A percentile compares a stretch with the other conserved stretches of the same genome.
phyloP scores from a whole-genome alignment of 2,329 filamentous ascomycete species.

The Pseudogymnoascus sp. region DNA sequence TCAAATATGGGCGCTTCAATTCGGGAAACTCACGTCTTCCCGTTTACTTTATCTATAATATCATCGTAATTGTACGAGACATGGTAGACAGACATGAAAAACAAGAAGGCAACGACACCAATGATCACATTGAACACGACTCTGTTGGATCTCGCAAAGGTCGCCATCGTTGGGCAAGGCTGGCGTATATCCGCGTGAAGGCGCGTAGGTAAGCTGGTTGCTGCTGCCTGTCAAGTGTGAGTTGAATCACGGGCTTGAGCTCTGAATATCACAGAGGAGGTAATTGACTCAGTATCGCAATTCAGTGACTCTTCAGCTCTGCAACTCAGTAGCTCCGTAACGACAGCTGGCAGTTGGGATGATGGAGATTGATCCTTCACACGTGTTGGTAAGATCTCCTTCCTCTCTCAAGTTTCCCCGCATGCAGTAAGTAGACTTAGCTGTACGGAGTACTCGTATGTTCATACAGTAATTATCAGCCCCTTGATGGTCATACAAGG shows the following conservation, averaged over 20 bases:
- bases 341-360: neutral
- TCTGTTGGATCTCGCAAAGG: conserved; percentile 5
- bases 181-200: conserved; percentile 5
- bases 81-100: neutral
- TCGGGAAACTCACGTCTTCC: neutral
- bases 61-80: conserved; percentile 4
- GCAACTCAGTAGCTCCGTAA: neutral
- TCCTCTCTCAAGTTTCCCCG: neutral
- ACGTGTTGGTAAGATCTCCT: neutral
- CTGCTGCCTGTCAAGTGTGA: neutral
- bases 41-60: neutral
- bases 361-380: neutral
- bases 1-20: neutral
- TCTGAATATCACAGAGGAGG: neutral
- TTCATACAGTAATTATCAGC: conserved; percentile 1
- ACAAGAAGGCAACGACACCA: conserved; percentile 1
- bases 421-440: neutral
- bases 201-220: neutral
- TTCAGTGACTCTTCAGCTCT: neutral
- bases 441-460: neutral
- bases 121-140: conserved; percentile 8
- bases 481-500: conserved; percentile 1
- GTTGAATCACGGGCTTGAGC: conserved; percentile 1
- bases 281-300: neutral
- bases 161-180: neutral